Evolutionary conservation across 805 yeast species (phyloP), one percentile per base, ranked within the genome.

Genomic region (Yarrowia alimentaria): DNA sequence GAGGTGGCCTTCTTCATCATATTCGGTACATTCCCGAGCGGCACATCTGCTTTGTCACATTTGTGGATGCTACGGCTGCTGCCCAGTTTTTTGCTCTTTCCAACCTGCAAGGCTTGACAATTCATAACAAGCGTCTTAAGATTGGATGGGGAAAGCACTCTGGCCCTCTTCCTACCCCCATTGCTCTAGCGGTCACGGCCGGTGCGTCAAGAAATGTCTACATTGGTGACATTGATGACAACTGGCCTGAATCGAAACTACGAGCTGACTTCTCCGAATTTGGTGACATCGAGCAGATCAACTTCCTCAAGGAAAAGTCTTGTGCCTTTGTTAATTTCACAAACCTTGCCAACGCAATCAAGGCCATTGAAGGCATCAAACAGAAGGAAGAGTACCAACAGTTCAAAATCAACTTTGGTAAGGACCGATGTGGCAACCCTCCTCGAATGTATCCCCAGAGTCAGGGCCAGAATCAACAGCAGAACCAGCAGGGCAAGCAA

Each of bases 71-170:
- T 20, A 85, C 91, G 49, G 95, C 97, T 2, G 98, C 98, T 0
- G 96, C 96, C 1, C 98, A 91, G 68, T 91, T 91, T 65, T 91
- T 83, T 67, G 97, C 97, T 7, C 82, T 87, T 85, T 83, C 95
- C 57, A 89, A 88, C 61, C 72, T 89, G 56, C 94, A 89, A 62
- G 96, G 96, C 1, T 72, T 91, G 54, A 78, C 89, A 14, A 84
- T 91, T 54, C 95, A 86, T 63, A 83, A 83, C 64, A 77, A 94
- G 61, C 77, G 90, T 61, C 83, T 91, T 58, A 87, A 86, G 65
- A 89, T 91, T 52, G 96, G 97, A 16, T 91, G 99, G 98, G 99
- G 98, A 38, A 90, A 88, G 67, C 96, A 91, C 64, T 82, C 95
- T 5, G 98, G 98, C 9, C 89, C 95, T 1, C 73, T 91, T 56